Base-by-base conservation (phyloP, 1,284 basidiomycete species). In the Fistulinella staudtii region DNA sequence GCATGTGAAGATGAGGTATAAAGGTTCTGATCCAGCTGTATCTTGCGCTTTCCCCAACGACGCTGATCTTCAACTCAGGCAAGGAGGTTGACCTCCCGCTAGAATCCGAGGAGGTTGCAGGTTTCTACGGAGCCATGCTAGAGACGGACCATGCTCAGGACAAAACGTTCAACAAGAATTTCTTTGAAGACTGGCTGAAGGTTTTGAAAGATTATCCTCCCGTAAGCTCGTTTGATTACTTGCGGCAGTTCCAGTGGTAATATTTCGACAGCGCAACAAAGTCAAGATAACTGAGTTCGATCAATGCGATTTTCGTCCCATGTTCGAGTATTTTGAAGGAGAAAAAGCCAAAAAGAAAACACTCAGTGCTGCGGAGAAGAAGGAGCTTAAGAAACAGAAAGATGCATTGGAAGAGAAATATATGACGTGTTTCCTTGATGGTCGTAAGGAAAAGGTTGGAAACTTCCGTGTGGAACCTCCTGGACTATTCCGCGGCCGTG, bases 401-500 rank as follows among this genome's bases (percentile, higher is more conserved):
- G 90, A 93, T 45, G 81, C 82, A 41, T 59, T 85, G 44, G 96
- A 99, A 66, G 82, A 79, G 38, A 87, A 87, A 50, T 98, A 93
- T 67, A 84, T 82, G 35, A 78, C 78, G 28, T 98, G 95, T 65
- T 58, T 85, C 13, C 82, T 99, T 34, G 93, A 99, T 60, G 95
- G 94, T 18, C 82, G 93, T 43, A 94, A 93, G 68, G 96, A 99
- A 72, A 97, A 96, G 66, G 83, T 97, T 41, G 96, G 96, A 45
- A 99, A 99, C 72, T 98, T 99, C 75, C 82, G 93, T 54, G 85
- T 98, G 39, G 96, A 99, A 76, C 96, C 96, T 61, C 96, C 96
- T 15, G 93, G 93, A 33, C 73, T 99, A 34, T 99, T 99, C 73
- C 78, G 95, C 67, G 96, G 96, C 48, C 93, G 96, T 54, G 96